Evolutionary conservation across 108 stramenopile genomes (phyloP), one percentile per base, ranked within the genome.

Genomic region (Cyclotella distinguenda): DNA sequence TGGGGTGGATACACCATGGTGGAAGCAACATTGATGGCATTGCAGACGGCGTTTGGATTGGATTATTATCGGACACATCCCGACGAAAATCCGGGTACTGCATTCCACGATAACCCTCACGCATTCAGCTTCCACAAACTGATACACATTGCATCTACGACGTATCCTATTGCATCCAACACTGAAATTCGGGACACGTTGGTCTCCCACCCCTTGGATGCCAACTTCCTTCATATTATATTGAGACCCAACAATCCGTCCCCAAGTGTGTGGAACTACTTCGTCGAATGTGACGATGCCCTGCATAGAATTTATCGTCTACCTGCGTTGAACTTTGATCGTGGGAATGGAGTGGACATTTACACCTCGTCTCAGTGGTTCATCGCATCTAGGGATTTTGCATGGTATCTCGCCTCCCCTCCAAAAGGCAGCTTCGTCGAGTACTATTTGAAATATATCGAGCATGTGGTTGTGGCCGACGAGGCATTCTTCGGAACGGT

Each of bases 1-100:
- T 97, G 97, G 97, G 97, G 97, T 34, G 95, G 94, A 2, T 97
- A 89, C 68, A 80, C 78, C 54, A 93, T 97, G 85, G 95, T 96
- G 43, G 87, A 97, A 70, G 95, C 94, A 30, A 96, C 95, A 12
- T 70, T 97, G 49, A 88, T 95, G 54, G 84, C 81, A 2, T 56
- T 89, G 40, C 44, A 51, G 31, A 71, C 76, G 19, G 79, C 72
- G 50, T 75, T 88, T 64, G 81, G 70, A 15, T 51, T 78, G 66
- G 71, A 68, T 75, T 87, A 54, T 60, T 88, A 48, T 39, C 52
- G 53, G 35, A 4, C 36, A 84, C 80, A 84, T 63, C 72, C 86
- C 4, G 54, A 83, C 25, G 79, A 66, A 7, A 28, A 82, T n/a
- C n/a, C n/a, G 4, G 66, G 69, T 28, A 54, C 30, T 9, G 23